phyloP scores from a whole-genome alignment of 2,329 filamentous ascomycete species.

The Raffaelea ambrosiae region DNA sequence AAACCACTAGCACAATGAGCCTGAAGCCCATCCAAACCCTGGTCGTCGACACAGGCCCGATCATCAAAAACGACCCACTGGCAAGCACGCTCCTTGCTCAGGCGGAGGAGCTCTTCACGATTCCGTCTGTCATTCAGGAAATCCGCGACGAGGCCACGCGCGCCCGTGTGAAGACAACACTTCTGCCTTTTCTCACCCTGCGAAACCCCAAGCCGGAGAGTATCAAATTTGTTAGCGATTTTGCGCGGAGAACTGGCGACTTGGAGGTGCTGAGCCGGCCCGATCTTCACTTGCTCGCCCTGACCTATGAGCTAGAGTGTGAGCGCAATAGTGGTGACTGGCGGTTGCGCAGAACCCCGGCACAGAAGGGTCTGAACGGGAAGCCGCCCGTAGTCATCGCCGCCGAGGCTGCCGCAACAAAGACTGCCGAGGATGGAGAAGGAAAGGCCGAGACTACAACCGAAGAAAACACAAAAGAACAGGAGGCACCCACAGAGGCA shows the following conservation, averaged over 20 bases:
- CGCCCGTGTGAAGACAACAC: constrained; percentile 70
- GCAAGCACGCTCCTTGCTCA: constrained; percentile 73
- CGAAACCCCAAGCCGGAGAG: constrained; percentile 68
- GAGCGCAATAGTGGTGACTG: constrained; percentile 86
- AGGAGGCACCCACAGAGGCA: too few relatives aligned
- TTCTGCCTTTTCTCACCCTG: constrained; percentile 76
- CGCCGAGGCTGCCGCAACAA: not conserved
- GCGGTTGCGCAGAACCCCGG: constrained; percentile 69
- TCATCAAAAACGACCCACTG: constrained; percentile 87
- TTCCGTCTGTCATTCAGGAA: constrained; percentile 78
- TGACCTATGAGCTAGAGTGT: constrained; percentile 91
- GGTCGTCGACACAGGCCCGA: constrained; percentile 81
- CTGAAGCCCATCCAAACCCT: constrained; percentile 71
- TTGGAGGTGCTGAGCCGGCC: constrained; percentile 77
- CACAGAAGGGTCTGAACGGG: constrained; percentile 71
- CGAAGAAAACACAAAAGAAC: not conserved
- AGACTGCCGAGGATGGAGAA: not conserved
- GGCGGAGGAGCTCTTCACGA: constrained; percentile 70
- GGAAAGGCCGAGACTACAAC: constrained; percentile 6
- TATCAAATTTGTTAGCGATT: constrained; percentile 70
- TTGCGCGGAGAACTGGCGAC: constrained; percentile 85
- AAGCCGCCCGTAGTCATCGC: constrained; percentile 38
- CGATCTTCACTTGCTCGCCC: constrained; percentile 80
- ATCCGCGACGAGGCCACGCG: constrained; percentile 80
- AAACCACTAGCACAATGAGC: not conserved